Evolutionary conservation across 345 rosid species (phyloP).

Genomic region (Moricandia arvensis): DNA sequence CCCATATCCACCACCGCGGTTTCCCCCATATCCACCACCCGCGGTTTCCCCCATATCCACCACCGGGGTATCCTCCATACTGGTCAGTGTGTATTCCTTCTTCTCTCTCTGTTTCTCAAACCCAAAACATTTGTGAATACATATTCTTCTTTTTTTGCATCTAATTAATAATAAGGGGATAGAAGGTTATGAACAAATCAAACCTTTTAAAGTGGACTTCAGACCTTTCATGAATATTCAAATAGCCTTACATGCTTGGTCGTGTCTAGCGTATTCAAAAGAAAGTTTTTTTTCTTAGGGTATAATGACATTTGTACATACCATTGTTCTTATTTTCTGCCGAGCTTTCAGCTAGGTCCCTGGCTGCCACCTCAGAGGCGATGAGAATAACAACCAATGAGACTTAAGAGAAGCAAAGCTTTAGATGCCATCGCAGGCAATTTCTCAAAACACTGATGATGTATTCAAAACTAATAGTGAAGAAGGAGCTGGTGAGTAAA

Average conservation of each 20-base stretch:
- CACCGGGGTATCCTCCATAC: conserved; percentile 13
- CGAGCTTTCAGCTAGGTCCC: conserved; percentile 12
- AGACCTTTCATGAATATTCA: not conserved
- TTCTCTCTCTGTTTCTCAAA: conserved; percentile 2
- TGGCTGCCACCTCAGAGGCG: conserved; percentile 26
- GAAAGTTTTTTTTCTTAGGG: not conserved
- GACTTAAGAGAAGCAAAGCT: conserved; percentile 23
- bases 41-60: not conserved
- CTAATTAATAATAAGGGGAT: not conserved
- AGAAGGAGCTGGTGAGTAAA: conserved; percentile 2
- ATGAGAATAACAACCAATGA: conserved; percentile 17
- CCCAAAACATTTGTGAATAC: not conserved
- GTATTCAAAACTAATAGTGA: not conserved
- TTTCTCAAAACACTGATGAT: not conserved
- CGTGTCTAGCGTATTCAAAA: not conserved
- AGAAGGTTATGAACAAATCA: not conserved
- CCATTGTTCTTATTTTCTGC: not conserved
- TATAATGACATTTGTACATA: not conserved
- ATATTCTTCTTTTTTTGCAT: not conserved
- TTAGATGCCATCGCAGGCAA: conserved; percentile 10
- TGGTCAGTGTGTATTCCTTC: conserved; percentile 3
- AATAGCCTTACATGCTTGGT: not conserved
- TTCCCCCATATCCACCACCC: conserved; percentile 10
- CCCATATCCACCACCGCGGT: not conserved
- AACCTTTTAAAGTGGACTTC: not conserved